Evolutionary conservation across 768 basidiomycete species (phyloP).

Genomic region (Auricularia heimuer): DNA sequence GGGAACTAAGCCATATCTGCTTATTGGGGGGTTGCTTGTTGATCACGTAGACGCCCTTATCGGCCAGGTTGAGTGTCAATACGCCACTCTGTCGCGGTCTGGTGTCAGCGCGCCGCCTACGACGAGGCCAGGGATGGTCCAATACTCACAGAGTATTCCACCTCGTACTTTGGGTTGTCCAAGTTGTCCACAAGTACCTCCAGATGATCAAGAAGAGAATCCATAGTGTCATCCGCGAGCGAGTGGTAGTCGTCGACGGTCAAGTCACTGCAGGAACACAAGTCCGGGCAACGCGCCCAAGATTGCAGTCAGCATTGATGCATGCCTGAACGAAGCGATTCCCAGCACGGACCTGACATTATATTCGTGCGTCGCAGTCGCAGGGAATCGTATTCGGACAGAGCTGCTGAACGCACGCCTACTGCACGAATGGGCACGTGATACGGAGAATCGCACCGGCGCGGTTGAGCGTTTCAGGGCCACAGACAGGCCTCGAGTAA

Average conservation of each 20-base stretch:
- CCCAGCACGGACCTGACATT: too few relatives aligned
- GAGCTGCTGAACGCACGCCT: too few relatives aligned
- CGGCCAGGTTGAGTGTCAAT: slow-evolving; percentile 66
- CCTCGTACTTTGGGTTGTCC: slow-evolving; percentile 53
- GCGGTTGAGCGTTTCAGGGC: too few relatives aligned
- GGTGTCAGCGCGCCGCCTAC: neutral
- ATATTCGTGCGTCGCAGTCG: too few relatives aligned
- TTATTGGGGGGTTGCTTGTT: slow-evolving; percentile 97
- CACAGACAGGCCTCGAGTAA: too few relatives aligned
- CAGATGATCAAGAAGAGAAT: slow-evolving; percentile 57
- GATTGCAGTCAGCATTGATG: too few relatives aligned
- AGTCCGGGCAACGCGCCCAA: too few relatives aligned
- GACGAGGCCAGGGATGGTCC: neutral
- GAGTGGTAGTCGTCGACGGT: slow-evolving; percentile 57
- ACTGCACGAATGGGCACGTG: too few relatives aligned
- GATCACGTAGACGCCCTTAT: slow-evolving; percentile 82
- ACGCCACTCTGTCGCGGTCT: slow-evolving; percentile 69
- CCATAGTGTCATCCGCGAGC: slow-evolving; percentile 72
- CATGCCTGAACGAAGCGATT: too few relatives aligned
- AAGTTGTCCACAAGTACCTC: slow-evolving; percentile 60
- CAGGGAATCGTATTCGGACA: too few relatives aligned
- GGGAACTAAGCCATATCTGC: slow-evolving; percentile 93
- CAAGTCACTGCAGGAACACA: slow-evolving; percentile 31
- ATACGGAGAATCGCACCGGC: too few relatives aligned
- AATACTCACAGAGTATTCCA: slow-evolving; percentile 74